A percentile compares a stretch with the other conserved stretches of the same genome.
Evolutionary conservation across 169 alveolate species (phyloP).

Genomic region (Plasmodium ovale): DNA sequence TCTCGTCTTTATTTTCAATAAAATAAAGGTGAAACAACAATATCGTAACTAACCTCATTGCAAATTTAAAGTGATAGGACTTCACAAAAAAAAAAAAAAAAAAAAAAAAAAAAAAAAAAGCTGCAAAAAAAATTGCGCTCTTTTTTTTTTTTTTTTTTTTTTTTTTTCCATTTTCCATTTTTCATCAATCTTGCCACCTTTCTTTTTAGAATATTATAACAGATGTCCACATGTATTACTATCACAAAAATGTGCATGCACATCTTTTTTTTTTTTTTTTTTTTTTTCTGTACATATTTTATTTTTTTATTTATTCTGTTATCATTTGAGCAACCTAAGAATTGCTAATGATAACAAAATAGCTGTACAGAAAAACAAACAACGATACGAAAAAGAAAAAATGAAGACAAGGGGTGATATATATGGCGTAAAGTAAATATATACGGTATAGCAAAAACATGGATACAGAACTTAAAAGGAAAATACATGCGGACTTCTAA

Average conservation of each 20-base stretch:
- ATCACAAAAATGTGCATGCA: constrained; percentile 14
- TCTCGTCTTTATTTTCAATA: constrained; percentile 7
- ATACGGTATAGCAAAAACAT: not conserved
- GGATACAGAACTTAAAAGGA: no score
- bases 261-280: not conserved
- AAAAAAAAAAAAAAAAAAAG: not conserved
- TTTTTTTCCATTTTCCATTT: constrained; percentile 22
- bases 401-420: not conserved
- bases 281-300: not conserved
- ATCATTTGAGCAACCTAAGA: no score
- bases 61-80: constrained; percentile 78
- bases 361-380: not conserved
- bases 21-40: constrained; percentile 38
- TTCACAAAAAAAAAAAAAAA: constrained; percentile 15
- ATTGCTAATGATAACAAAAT: no score
- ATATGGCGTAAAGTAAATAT: not conserved
- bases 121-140: no score
- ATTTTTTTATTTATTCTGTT: no score
- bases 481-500: constrained; percentile 47
- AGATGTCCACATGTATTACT: constrained; percentile 48
- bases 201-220: constrained; percentile 17
- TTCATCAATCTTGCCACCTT: constrained; percentile 72
- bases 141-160: constrained; percentile 4
- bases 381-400: not conserved
- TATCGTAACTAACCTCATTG: constrained; percentile 77